These are phyloP conservation scores for Cryptococcus hybrid DNA, from an alignment of 1,284 basidiomycete genomes.

Conservation along the genomic window DNA sequence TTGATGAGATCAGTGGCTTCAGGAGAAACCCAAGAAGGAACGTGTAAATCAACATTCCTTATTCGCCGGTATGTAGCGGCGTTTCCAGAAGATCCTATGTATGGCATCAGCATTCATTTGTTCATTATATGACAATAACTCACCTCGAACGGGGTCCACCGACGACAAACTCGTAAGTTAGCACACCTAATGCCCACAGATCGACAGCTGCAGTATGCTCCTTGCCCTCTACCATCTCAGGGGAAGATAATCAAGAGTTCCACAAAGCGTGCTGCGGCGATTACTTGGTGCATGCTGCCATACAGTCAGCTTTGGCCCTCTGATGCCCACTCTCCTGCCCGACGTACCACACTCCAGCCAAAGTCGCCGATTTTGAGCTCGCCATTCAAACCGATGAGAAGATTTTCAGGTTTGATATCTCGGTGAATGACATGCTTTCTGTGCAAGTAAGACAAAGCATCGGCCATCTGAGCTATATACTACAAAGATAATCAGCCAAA, in stretches of 20 bases:
- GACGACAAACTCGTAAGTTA: conserved; percentile 92
- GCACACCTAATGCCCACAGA: conserved; percentile 94
- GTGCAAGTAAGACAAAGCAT: conserved; percentile 90
- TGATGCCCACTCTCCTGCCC: neutral
- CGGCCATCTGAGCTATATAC: conserved; percentile 98
- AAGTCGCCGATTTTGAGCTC: conserved; percentile 99
- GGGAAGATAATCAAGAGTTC: conserved; percentile 97
- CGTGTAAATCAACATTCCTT: conserved; percentile 64
- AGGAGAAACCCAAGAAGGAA: conserved; percentile 64
- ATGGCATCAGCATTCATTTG: neutral
- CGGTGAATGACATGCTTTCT: conserved; percentile 97
- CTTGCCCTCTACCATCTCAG: conserved; percentile 94
- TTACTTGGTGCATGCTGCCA: conserved; percentile 77
- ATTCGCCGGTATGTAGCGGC: conserved; percentile 81
- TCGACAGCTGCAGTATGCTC: conserved; percentile 57
- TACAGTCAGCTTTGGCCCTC: neutral
- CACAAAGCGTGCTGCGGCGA: conserved; percentile 79
- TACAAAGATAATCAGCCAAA: conserved; percentile 37
- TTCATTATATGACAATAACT: conserved; percentile 4
- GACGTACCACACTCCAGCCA: conserved; percentile 80
- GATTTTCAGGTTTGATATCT: conserved; percentile 98
- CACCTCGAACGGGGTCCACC: conserved; percentile 91
- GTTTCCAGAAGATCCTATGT: conserved; percentile 12
- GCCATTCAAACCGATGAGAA: conserved; percentile 90
- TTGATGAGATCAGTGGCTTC: conserved; percentile 68